These are phyloP conservation scores for Candida vaughaniae DNA, from an alignment of 805 yeast species.

Conservation along the genomic window DNA sequence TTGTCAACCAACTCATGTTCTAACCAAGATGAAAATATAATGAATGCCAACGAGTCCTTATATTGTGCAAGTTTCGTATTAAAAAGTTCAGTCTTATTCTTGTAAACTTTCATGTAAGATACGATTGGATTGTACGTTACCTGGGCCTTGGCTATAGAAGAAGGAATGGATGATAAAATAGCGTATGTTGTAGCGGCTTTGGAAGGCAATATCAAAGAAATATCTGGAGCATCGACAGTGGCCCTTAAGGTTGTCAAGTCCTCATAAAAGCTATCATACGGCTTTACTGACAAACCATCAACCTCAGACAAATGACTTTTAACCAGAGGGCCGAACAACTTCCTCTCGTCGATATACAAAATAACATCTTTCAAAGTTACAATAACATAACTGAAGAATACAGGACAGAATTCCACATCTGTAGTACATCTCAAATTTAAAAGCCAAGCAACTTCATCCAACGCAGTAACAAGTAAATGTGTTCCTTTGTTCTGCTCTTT, in stretches of 20 bases:
- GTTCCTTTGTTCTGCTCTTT: conserved; percentile 16
- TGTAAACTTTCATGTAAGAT: conserved; percentile 64
- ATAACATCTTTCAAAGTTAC: conserved; percentile 33
- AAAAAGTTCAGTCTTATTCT: conserved; percentile 67
- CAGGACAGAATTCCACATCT: conserved; percentile 85
- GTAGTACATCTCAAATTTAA: conserved; percentile 60
- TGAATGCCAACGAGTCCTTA: conserved; percentile 78
- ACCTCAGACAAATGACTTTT: conserved; percentile 28
- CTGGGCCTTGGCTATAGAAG: conserved; percentile 23
- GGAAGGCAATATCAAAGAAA: conserved; percentile 31
- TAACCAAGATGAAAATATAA: conserved; percentile 80
- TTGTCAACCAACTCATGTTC: conserved; percentile 51
- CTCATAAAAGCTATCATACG: conserved; percentile 58
- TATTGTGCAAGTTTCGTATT: conserved; percentile 77
- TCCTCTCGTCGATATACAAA: conserved; percentile 55
- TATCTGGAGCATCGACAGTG: conserved; percentile 15
- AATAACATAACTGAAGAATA: conserved; percentile 69
- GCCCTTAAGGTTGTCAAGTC: conserved; percentile 41
- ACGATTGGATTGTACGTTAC: conserved; percentile 30
- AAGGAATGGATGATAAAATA: conserved; percentile 27
- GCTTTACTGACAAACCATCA: conserved; percentile 36
- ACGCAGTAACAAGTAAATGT: conserved; percentile 49
- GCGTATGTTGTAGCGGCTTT: conserved; percentile 32
- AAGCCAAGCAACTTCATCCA: conserved; percentile 92
- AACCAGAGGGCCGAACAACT: conserved; percentile 30